Base-by-base conservation (phyloP, 2,329 filamentous ascomycete species). In the Apiospora saccharicola region DNA sequence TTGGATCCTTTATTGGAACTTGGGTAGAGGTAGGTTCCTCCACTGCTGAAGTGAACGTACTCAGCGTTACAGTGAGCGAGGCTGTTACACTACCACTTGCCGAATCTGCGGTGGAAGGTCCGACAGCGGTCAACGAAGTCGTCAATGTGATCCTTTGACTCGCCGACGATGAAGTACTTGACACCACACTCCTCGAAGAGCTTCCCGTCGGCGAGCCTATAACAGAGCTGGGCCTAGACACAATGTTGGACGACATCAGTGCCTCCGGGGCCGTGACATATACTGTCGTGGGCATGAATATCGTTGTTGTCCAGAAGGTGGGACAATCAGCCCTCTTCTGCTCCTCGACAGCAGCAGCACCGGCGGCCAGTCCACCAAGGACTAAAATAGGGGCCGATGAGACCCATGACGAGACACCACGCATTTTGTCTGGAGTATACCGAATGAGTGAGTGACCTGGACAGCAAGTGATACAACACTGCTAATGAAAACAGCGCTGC, bases 251-350 rank as follows among this genome's bases (percentile, higher is more conserved):
- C 34, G 34, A 64, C 19, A 34, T 10, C 19, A 12, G 73, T 16
- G 78, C 73, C n/a, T 68, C 74, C 41, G 74, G 47, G 3, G 75
- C 74, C 3, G 49, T 70, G 14, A 64, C 51, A 44, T 79, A 79
- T 41, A 79, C 71, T 3, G 77, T 79, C 12, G 74, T 79, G 61
- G 77, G 75, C 64, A 75, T n/a, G 67, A 74, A 78, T 43, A 79
- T 68, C 26, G 78, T 80, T 67, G 76, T 79, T 16, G 77, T 78
- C 57, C 72, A 57, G 44, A 71, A 67, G n/a, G 74, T 68, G 30
- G 73, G 69, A 51, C 77, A 78, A 5, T 76, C 74, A 7, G 70
- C 57, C 34, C 57, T 41, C 22, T 64, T 41, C 22, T 41, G 57
- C 34, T 22, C 57, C 37, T 16, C 57, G 34, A 41, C 22, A 64